Conservation (phyloP, 2,329 filamentous ascomycete species). For the Tolypocladium inflatum region DNA sequence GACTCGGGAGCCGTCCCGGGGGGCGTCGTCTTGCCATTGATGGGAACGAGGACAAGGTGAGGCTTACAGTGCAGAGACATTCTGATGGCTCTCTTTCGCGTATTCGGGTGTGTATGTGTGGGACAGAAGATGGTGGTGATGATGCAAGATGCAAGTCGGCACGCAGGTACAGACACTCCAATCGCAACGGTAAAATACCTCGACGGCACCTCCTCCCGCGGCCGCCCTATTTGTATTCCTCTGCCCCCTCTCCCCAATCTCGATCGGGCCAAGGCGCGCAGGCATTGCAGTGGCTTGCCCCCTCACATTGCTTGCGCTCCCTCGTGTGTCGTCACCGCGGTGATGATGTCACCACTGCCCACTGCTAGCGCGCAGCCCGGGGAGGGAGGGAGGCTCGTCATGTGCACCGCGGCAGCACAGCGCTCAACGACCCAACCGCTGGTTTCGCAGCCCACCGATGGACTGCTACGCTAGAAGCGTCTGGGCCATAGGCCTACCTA, state of each 20-base stretch:
- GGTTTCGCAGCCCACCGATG: too few relatives aligned
- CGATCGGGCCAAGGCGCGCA: conserved; percentile 9
- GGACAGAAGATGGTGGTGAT: conserved; percentile 1
- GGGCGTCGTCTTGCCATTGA: not conserved
- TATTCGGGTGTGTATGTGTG: not conserved
- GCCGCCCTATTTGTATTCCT: not conserved
- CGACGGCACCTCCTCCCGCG: not conserved
- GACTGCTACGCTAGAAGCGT: too few relatives aligned
- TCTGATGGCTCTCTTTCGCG: conserved; percentile 13
- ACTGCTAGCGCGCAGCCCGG: conserved; percentile 4
- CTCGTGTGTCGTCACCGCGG: conserved; percentile 6
- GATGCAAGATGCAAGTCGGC: conserved; percentile 2
- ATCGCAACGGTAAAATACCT: not conserved
- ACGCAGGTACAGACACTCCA: not conserved
- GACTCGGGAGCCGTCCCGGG: not conserved
- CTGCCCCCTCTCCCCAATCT: conserved; percentile 6
- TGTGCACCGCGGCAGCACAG: not conserved
- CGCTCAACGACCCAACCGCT: too few relatives aligned
- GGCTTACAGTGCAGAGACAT: conserved; percentile 54
- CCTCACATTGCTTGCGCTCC: not conserved
- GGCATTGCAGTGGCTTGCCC: not conserved
- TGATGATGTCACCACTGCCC: conserved; percentile 24
- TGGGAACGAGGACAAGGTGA: not conserved
- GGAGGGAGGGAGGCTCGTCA: not conserved
- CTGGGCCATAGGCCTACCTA: too few relatives aligned